Evolutionary conservation across 345 rosid genomes (phyloP).

Genomic region (Pugionium dolabratum): DNA sequence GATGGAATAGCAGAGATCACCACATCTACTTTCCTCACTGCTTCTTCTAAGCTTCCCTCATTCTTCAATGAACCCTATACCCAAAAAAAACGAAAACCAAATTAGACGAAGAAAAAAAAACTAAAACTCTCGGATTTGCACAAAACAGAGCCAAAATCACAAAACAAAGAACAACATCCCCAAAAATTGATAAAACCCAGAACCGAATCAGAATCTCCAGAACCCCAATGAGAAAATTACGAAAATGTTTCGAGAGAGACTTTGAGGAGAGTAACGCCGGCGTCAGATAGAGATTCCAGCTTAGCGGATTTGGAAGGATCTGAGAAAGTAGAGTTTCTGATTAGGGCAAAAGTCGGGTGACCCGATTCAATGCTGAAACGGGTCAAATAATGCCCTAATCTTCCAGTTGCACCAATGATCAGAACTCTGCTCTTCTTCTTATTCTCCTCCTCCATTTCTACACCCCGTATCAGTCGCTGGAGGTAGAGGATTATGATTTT

Average conservation of each 20-base stretch:
- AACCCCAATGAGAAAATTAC: neutral
- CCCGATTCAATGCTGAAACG: conserved; percentile 48
- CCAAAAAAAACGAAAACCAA: neutral
- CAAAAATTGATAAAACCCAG: neutral
- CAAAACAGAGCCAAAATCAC: neutral
- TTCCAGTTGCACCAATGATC: conserved; percentile 75
- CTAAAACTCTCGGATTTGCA: conserved; percentile 4
- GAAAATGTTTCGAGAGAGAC: conserved; percentile 29
- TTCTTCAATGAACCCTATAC: conserved; percentile 75
- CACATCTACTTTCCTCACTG: conserved; percentile 71
- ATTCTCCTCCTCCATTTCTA: conserved; percentile 29
- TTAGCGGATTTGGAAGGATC: conserved; percentile 51
- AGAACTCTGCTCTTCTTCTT: conserved; percentile 59
- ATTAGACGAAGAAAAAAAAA: neutral
- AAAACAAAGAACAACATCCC: neutral
- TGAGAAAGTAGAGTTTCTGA: conserved; percentile 50
- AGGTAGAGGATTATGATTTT: neutral
- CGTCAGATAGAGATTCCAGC: conserved; percentile 50
- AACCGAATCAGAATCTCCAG: neutral
- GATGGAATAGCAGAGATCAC: conserved; percentile 74
- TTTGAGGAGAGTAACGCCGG: conserved; percentile 63
- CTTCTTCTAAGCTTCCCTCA: conserved; percentile 59
- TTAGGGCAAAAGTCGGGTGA: conserved; percentile 65
- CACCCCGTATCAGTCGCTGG: neutral
- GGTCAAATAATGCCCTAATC: conserved; percentile 60